phyloP scores from a whole-genome alignment of 768 basidiomycete species.

The Mycena epipterygia region DNA sequence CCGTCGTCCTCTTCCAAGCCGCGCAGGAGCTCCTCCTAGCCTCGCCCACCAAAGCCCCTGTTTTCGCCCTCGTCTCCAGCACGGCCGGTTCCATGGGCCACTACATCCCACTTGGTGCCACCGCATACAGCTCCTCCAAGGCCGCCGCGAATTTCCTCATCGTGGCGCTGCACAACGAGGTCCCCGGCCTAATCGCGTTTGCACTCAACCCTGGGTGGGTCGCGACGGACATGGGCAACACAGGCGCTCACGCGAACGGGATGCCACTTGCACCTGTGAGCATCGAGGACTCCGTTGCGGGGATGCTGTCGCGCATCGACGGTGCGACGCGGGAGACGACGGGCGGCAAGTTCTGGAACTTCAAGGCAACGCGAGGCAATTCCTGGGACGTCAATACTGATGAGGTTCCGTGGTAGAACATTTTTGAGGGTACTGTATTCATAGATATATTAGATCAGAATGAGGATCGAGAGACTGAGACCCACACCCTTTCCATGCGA shows the following conservation, averaged over 20 bases:
- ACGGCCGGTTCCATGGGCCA: too few relatives aligned
- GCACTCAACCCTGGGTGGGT: neutral
- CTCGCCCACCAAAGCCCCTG: neutral
- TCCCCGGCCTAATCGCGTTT: neutral
- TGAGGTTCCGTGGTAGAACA: neutral
- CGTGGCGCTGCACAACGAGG: neutral
- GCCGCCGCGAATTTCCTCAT: neutral
- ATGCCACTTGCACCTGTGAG: too few relatives aligned
- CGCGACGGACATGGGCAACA: neutral
- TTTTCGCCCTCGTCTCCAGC: neutral
- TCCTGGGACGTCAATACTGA: neutral
- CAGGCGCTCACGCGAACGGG: neutral
- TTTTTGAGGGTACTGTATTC: too few relatives aligned
- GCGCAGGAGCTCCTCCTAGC: neutral
- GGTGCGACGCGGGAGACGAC: neutral
- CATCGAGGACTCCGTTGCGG: too few relatives aligned
- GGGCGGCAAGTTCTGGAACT: neutral
- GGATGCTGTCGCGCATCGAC: neutral
- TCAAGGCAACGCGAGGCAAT: neutral
- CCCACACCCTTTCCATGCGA: too few relatives aligned
- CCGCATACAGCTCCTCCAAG: too few relatives aligned
- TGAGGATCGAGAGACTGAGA: too few relatives aligned
- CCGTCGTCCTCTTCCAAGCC: constrained; percentile 1
- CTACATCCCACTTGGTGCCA: neutral
- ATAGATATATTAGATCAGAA: too few relatives aligned